phyloP scores from a whole-genome alignment of 1,284 basidiomycete species.

The Phlebopus sp. region DNA sequence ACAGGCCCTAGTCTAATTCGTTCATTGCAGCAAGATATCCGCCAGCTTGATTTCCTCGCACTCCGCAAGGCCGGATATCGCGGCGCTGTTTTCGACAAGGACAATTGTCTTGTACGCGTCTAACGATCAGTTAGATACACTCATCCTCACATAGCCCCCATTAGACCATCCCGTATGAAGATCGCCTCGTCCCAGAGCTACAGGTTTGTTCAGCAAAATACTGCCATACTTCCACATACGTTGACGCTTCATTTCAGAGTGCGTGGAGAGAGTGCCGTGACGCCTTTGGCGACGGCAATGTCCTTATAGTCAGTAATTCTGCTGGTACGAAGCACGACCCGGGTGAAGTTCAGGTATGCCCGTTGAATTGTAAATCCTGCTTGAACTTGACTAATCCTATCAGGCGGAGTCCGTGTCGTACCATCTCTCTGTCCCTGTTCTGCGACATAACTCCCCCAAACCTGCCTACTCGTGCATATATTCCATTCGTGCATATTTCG shows the following conservation, averaged over 20 bases:
- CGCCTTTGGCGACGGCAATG: slow-evolving; percentile 75
- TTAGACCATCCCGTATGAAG: slow-evolving; percentile 75
- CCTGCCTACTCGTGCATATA: slow-evolving; percentile 59
- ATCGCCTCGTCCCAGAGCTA: slow-evolving; percentile 71
- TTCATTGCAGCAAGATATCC: slow-evolving; percentile 69
- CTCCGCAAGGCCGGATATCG: slow-evolving; percentile 78
- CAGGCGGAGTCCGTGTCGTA: slow-evolving; percentile 85
- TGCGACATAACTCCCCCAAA: slow-evolving; percentile 71
- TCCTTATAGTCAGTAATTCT: slow-evolving; percentile 93
- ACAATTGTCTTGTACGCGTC: slow-evolving; percentile 84
- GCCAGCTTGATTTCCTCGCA: slow-evolving; percentile 81
- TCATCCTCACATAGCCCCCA: neutral
- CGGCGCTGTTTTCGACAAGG: slow-evolving; percentile 93
- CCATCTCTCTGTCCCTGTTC: slow-evolving; percentile 77
- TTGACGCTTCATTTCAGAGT: slow-evolving; percentile 41
- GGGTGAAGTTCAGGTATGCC: slow-evolving; percentile 71
- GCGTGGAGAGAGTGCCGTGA: slow-evolving; percentile 75
- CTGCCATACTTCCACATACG: neutral
- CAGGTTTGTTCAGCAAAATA: slow-evolving; percentile 40
- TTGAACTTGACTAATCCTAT: neutral
- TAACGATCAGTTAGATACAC: neutral
- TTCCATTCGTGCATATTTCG: slow-evolving; percentile 53
- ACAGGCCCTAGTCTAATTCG: slow-evolving; percentile 1
- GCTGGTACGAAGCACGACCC: slow-evolving; percentile 82
- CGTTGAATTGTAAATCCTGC: too few species aligned